Percentiles rank a stretch among this genome's conserved stretches.
Conservation (phyloP, 768 basidiomycete genomes). For the Kwoniella dendrophila region DNA sequence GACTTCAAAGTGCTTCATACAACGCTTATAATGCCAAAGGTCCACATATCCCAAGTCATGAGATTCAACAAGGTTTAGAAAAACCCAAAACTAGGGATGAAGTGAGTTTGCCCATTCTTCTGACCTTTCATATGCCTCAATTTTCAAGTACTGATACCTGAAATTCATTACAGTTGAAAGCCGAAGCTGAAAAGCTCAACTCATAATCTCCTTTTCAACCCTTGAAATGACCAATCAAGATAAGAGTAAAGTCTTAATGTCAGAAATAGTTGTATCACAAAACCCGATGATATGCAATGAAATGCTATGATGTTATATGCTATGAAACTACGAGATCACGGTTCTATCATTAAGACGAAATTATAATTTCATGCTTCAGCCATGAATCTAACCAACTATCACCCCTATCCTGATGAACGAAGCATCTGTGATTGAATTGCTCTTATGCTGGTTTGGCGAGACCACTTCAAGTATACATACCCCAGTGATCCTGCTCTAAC, state of each 20-base stretch:
- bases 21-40: conserved; percentile 53
- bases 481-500: background rate
- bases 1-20: conserved; percentile 44
- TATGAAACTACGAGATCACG: background rate
- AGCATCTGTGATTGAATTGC: too few species aligned
- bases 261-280: conserved; percentile 4
- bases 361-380: background rate
- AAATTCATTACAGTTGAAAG: conserved; percentile 36
- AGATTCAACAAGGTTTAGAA: conserved; percentile 49
- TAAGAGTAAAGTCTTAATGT: background rate
- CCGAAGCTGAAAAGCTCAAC: conserved; percentile 48
- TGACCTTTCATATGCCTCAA: background rate
- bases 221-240: background rate
- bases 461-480: conserved; percentile 4
- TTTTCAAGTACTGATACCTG: conserved; percentile 4
- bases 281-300: background rate
- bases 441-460: too few species aligned
- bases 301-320: conserved; percentile 10
- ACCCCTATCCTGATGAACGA: background rate
- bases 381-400: background rate
- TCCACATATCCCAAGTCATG: conserved; percentile 43
- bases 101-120: conserved; percentile 36
- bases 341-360: background rate
- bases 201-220: conserved; percentile 17
- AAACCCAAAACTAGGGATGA: conserved; percentile 55